phyloP scores from a whole-genome alignment of 2,329 filamentous ascomycete genomes.

The Monilinia fructigena region DNA sequence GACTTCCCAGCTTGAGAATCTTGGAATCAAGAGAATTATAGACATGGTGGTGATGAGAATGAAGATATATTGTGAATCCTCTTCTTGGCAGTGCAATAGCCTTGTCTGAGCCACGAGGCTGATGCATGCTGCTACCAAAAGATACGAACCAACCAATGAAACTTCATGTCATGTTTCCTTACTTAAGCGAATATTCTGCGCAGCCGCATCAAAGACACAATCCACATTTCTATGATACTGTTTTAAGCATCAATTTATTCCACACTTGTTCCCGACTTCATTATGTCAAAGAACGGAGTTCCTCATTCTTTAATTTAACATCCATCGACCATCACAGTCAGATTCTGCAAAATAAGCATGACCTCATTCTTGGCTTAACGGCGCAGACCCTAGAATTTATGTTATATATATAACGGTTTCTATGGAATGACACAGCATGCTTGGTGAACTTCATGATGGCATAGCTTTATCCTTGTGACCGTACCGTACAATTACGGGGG shows the following conservation, averaged over 20 bases:
- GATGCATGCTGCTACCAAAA: neutral
- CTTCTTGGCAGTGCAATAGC: neutral
- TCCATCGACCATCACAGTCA: neutral
- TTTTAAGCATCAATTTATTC: neutral
- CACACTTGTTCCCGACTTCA: neutral
- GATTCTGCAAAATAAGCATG: neutral
- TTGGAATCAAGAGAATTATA: neutral
- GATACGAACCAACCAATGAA: constrained; percentile 4
- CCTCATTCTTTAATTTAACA: neutral
- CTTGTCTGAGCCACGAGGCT: constrained; percentile 11
- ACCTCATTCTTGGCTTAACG: neutral
- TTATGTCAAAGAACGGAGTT: constrained; percentile 11
- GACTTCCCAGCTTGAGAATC: neutral
- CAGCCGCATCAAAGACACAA: neutral
- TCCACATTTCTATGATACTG: neutral
- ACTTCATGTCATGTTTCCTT: neutral
- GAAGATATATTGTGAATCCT: neutral
- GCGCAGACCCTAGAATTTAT: neutral
- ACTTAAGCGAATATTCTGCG: neutral
- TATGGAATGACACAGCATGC: neutral
- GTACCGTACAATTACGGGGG: neutral
- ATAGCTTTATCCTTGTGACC: neutral
- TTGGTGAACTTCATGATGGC: neutral
- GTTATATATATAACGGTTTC: too few species aligned
- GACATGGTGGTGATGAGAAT: neutral